Base-by-base conservation (phyloP, 1,284 basidiomycete species). In the Calocybe gambosa region DNA sequence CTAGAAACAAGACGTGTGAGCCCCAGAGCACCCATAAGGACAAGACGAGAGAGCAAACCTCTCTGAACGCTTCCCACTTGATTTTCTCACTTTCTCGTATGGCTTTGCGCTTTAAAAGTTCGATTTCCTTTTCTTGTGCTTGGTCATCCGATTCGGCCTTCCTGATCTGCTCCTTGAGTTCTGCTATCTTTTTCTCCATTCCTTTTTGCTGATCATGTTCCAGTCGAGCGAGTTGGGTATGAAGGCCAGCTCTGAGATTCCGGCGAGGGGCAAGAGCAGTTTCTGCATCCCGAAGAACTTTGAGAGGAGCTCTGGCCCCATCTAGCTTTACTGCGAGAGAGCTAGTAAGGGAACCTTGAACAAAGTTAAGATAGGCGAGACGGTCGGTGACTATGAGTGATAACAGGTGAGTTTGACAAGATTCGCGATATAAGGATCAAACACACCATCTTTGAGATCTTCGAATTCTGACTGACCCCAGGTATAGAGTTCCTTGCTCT, bases 401-500 rank as follows among this genome's bases (percentile, higher is more conserved):
- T 47, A 52, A 50, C 21, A 55, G 39, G 33, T 45, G 9, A 42
- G 15, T 15, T 5, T 34, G 31, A 34, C 4, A 5, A 15, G 3
- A 21, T 23, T n/a, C 15, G 35, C 26, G 25, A 39, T 13, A 34
- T 42, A 26, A 5, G 19, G 10, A 31, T 18, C 6, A 21, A n/a
- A 52, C 71, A 44, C 49, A 82, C 86, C 85, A 69, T 89, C 86
- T 56, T 78, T 87, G 58, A 90, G 53, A 67, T 90, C 87, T 23
- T 75, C 70, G 2, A 65, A 63, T 55, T 89, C 82, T 0, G 59
- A 56, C 61, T 89, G 86, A 7, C 87, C 87, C 87, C 87, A 90
- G 25, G 75, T 77, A 55, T 86, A 90, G 28, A 89, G 65, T 53
- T 89, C 87, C 63, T 89, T 90, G 71, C 83, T 86, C 58, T 83